Evolutionary conservation across 305 asterid species (phyloP), one percentile per base, ranked within the genome.

Genomic region (Fraxinus albicans): DNA sequence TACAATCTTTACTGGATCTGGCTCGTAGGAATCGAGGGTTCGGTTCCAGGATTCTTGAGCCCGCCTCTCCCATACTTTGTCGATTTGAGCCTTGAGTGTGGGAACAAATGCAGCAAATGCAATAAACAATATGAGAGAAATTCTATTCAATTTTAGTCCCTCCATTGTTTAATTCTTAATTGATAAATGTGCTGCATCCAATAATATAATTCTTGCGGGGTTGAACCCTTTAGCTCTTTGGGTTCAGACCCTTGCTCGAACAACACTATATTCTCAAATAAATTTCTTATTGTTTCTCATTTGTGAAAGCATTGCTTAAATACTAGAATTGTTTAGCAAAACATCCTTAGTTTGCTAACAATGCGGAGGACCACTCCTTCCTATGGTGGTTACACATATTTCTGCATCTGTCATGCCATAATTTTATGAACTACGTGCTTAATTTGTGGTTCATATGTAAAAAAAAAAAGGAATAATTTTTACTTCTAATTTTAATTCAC

Each of bases 51-150:
- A 89, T 73, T 83, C 90, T 0, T 80, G 87, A 3, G 88, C 86
- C n/a, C 88, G 83, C n/a, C 69, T 72, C 13, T 70, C 36, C 97
- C 97, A 93, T 3, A 83, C 83, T 1, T 87, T 91, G n/a, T 91
- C 95, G 19, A 76, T 77, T 1, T 87, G 23, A 25, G 86, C 93
- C 7, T 21, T 35, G 7, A 85, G 76, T 34, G 33, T 23, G 25
- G 93, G 87, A 67, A 84, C 80, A 44, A 83, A 23, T 0, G 87
- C 86, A 69, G 87, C 90, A 50, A 67, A 82, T 58, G 85, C 86
- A 0, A 87, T 19, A 72, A 86, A 31, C 42, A 89, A 79, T 25
- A 89, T 25, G 70, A 83, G 73, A 58, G 44, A 72, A 77, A 80
- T 34, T 42, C 38, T 73, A 1, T 55, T 74, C 42, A 44, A 4